Conservation (phyloP, 2,329 filamentous ascomycete genomes). For the Colletotrichum aenigma region DNA sequence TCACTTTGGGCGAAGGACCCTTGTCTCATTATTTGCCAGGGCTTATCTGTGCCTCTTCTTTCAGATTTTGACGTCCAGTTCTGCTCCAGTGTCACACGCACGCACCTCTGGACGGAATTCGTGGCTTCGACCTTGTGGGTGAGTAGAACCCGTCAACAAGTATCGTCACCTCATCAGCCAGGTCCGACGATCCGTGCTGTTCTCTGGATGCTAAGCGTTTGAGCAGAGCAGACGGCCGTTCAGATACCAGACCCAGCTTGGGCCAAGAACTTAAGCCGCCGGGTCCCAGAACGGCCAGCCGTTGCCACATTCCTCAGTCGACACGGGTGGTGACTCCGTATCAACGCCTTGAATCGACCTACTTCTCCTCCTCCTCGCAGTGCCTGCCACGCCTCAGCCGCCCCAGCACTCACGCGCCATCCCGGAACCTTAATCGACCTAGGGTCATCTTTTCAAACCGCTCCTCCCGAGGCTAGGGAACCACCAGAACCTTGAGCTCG, state of each 20-base stretch:
- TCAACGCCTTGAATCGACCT: slow-evolving; percentile 6
- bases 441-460: slow-evolving; percentile 5
- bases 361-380: background rate
- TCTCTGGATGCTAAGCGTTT: slow-evolving; percentile 6
- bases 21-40: slow-evolving; percentile 13
- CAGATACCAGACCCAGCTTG: background rate
- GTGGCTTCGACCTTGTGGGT: background rate
- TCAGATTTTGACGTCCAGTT: slow-evolving; percentile 4
- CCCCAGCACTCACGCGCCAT: slow-evolving; percentile 13
- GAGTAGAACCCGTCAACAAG: background rate
- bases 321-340: background rate
- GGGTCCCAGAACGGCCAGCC: slow-evolving; percentile 1
- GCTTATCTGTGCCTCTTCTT: slow-evolving; percentile 15
- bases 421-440: slow-evolving; percentile 18
- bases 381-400: slow-evolving; percentile 14
- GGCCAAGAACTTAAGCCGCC: background rate
- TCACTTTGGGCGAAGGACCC: slow-evolving; percentile 11
- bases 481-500: slow-evolving; percentile 1
- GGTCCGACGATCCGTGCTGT: background rate
- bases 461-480: slow-evolving; percentile 11
- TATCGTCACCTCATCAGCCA: background rate
- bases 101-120: background rate
- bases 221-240: background rate
- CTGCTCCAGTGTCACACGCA: background rate
- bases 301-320: slow-evolving; percentile 10